Evolutionary conservation across 2,329 filamentous ascomycete species (phyloP).

Genomic region (Pseudogymnoascus sp.): DNA sequence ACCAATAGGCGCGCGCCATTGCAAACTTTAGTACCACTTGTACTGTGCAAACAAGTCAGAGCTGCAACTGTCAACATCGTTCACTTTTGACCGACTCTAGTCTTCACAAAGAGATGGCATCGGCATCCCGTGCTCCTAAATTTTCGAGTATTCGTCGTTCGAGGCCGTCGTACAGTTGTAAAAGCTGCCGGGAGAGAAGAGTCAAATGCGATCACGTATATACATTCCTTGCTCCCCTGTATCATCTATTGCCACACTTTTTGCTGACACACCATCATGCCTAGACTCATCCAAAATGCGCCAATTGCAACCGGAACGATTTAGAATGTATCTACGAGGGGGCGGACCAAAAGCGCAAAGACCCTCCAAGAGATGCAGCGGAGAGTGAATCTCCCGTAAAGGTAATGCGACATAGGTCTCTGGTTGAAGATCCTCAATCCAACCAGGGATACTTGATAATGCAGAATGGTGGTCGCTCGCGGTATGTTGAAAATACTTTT

Average conservation of each 20-base stretch:
- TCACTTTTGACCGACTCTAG: not conserved
- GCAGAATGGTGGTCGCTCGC: constrained; percentile 43
- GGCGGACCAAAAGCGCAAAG: not conserved
- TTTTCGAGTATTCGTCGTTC: not conserved
- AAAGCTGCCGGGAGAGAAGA: not conserved
- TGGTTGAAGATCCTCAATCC: not conserved
- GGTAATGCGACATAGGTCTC: not conserved
- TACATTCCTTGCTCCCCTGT: not conserved
- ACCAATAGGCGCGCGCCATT: not conserved
- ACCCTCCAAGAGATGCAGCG: not conserved
- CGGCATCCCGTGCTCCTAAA: not conserved
- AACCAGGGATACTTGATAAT: constrained; percentile 9
- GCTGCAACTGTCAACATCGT: not conserved
- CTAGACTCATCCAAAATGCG: not conserved
- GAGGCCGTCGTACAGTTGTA: not conserved
- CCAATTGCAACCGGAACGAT: not conserved
- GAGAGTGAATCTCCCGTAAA: not conserved
- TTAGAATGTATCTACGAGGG: not conserved
- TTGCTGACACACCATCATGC: not conserved
- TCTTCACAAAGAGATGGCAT: not conserved
- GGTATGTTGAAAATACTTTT: constrained; percentile 69
- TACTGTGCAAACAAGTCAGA: not conserved
- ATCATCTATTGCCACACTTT: not conserved
- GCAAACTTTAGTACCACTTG: not conserved
- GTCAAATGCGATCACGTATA: not conserved